These are phyloP conservation scores for Calonectria fujianensis DNA, from an alignment of 2,329 filamentous ascomycete species.

Conservation along the genomic window DNA sequence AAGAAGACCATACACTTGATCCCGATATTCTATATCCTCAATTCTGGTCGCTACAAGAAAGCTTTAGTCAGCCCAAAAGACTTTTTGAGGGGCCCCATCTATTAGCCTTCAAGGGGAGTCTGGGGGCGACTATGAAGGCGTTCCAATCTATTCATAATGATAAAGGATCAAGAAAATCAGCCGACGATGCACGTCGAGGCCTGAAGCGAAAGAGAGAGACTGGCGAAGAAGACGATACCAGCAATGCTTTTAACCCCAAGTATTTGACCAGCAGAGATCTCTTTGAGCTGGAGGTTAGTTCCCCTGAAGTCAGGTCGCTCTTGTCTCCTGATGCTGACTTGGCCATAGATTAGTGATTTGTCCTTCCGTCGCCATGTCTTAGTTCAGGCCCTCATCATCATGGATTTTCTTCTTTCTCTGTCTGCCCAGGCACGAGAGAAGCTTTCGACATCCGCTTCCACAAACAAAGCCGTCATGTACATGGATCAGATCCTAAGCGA, in stretches of 20 bases:
- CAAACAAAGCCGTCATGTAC: constrained; percentile 93
- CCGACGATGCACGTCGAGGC: constrained; percentile 79
- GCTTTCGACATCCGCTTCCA: constrained; percentile 77
- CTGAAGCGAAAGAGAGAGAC: constrained; percentile 81
- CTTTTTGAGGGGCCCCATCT: constrained; percentile 85
- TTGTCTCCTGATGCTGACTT: not conserved
- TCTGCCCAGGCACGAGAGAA: constrained; percentile 89
- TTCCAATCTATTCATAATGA: constrained; percentile 72
- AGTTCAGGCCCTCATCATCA: constrained; percentile 93
- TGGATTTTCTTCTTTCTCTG: constrained; percentile 96
- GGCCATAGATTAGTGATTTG: constrained; percentile 85
- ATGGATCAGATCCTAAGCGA: constrained; percentile 81
- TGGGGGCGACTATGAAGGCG: constrained; percentile 78
- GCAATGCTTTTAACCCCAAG: constrained; percentile 88
- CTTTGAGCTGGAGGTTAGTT: constrained; percentile 89
- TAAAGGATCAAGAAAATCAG: constrained; percentile 69
- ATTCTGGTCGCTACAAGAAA: constrained; percentile 95
- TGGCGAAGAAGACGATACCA: constrained; percentile 71
- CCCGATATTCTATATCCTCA: constrained; percentile 87
- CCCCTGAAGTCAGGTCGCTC: not conserved
- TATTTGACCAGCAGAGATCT: constrained; percentile 98
- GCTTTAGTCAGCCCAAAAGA: constrained; percentile 91
- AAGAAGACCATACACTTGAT: constrained; percentile 74
- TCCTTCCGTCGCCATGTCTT: constrained; percentile 96
- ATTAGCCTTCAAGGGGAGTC: constrained; percentile 85